Evolutionary conservation across 1,284 basidiomycete species (phyloP).

Genomic region (Leccinum huronense): DNA sequence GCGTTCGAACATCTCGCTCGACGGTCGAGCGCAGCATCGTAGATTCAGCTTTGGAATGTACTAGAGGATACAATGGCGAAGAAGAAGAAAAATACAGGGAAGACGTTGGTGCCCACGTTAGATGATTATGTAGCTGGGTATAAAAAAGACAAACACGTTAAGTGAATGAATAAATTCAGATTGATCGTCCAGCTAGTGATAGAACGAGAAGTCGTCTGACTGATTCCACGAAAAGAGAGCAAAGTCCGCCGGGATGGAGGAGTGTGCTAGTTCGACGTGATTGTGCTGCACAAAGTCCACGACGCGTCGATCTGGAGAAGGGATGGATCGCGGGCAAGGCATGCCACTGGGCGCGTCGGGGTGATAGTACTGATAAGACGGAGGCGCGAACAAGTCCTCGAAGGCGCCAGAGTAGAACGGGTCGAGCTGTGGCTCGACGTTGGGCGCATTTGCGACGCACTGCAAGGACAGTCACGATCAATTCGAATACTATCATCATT

Average conservation of each 20-base stretch:
- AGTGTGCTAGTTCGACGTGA: slow-evolving; percentile 10
- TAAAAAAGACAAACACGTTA: slow-evolving; percentile 14
- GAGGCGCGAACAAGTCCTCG: slow-evolving; percentile 4
- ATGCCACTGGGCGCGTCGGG: neutral
- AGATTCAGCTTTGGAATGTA: slow-evolving; percentile 10
- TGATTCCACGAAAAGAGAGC: slow-evolving; percentile 26
- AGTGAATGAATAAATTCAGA: slow-evolving; percentile 34
- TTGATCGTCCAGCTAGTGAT: slow-evolving; percentile 20
- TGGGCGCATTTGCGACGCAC: slow-evolving; percentile 4
- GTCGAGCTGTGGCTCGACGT: slow-evolving; percentile 5
- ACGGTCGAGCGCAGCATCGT: slow-evolving; percentile 9
- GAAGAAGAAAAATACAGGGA: slow-evolving; percentile 25
- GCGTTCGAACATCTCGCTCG: slow-evolving; percentile 56
- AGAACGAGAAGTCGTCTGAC: slow-evolving; percentile 25
- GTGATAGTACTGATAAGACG: slow-evolving; percentile 13
- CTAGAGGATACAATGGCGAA: slow-evolving; percentile 19
- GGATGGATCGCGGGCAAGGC: slow-evolving; percentile 1
- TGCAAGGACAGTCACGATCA: slow-evolving; percentile 10
- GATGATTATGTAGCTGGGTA: slow-evolving; percentile 11
- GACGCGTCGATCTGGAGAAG: slow-evolving; percentile 12
- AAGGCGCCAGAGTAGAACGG: slow-evolving; percentile 3
- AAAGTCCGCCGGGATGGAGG: slow-evolving; percentile 13
- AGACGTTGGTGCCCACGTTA: slow-evolving; percentile 16
- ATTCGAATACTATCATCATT: neutral
- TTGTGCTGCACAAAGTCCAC: slow-evolving; percentile 13